Evolutionary conservation across 2,329 filamentous ascomycete species (phyloP), one percentile per base, ranked within the genome.

Genomic region (Reticulascus tulasneorum): DNA sequence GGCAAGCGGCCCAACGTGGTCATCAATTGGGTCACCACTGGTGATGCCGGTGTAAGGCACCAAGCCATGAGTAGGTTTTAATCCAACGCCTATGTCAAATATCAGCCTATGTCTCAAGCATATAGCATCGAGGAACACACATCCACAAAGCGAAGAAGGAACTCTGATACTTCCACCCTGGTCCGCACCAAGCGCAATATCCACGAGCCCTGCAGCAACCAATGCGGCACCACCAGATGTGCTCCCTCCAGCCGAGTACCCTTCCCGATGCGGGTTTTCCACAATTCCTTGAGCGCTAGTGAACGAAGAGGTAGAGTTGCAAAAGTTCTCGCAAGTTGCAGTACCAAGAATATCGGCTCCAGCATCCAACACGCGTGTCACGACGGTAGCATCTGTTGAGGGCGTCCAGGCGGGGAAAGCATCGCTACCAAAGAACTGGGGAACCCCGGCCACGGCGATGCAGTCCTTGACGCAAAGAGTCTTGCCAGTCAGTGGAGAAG

Each of bases 391-490:
- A 49, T 78, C 74, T 4, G 68, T 69, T 6, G 53, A 59, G 0
- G 73, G 70, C 0, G 61, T 69, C 72, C 73, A 77, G 0, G 63
- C 59, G 2, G 50, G 60, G 40, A 66, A 69, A 11, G 66, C 64
- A 42, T 75, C 67, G 26, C 66, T 76, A 1, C 74, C 71, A 26
- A 68, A 64, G 35, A 75, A 63, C 34, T 74, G 69, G 0, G 73
- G 72, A 2, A 78, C 68, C 0, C 65, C 68, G 2, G 71, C 71
- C 2, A 77, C 71, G 4, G 69, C 66, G 23, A 77, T 68, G 20
- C 71, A 73, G 44, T 78, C 74, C 47, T 77, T 77, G 11, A 77
- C 42, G 38, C 68, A 71, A 4, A 75, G 47, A 0, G 62, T 67
- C 32, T 69, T 75, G 0, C 64, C 67, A 33, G 44, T 55, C n/a